Conservation (phyloP, 2,329 filamentous ascomycete species). For the Gnomoniopsis sp. region DNA sequence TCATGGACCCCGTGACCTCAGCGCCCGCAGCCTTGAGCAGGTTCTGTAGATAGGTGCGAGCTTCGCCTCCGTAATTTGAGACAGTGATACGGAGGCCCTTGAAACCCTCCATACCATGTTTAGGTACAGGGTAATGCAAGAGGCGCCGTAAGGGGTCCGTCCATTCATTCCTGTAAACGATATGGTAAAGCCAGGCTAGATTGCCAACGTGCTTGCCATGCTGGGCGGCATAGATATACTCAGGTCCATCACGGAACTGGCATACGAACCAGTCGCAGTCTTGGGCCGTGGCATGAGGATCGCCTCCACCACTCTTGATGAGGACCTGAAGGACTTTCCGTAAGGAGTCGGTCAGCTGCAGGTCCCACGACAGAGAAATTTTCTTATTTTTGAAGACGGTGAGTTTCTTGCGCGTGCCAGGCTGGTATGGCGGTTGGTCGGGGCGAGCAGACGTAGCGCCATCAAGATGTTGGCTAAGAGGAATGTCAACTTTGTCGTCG, state of each 20-base stretch:
- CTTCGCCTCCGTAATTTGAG: slow-evolving; percentile 95
- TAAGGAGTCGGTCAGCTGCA: slow-evolving; percentile 67
- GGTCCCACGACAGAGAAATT: slow-evolving; percentile 74
- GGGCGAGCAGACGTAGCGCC: slow-evolving; percentile 58
- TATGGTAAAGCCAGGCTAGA: slow-evolving; percentile 86
- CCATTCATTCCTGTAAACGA: slow-evolving; percentile 87
- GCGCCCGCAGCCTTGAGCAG: slow-evolving; percentile 80
- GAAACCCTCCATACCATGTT: slow-evolving; percentile 76
- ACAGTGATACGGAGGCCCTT: slow-evolving; percentile 74
- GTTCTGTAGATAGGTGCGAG: slow-evolving; percentile 89
- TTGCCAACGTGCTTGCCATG: slow-evolving; percentile 83
- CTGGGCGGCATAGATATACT: slow-evolving; percentile 76
- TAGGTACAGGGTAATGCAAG: slow-evolving; percentile 85
- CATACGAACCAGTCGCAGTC: slow-evolving; percentile 83
- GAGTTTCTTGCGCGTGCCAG: slow-evolving; percentile 45
- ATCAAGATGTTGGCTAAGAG: slow-evolving; percentile 57
- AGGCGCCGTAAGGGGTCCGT: slow-evolving; percentile 78
- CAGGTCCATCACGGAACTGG: slow-evolving; percentile 75
- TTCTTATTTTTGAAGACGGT: slow-evolving; percentile 74
- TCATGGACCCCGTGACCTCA: slow-evolving; percentile 92
- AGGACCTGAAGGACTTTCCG: slow-evolving; percentile 66
- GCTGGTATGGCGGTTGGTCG: slow-evolving; percentile 31
- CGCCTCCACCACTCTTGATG: slow-evolving; percentile 68
- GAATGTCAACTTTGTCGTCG: slow-evolving; percentile 54
- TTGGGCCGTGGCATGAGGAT: slow-evolving; percentile 60